Percentiles rank a stretch among this genome's conserved stretches.
Conservation (phyloP, 2,329 filamentous ascomycete species). For the Aureobasidium lini region DNA sequence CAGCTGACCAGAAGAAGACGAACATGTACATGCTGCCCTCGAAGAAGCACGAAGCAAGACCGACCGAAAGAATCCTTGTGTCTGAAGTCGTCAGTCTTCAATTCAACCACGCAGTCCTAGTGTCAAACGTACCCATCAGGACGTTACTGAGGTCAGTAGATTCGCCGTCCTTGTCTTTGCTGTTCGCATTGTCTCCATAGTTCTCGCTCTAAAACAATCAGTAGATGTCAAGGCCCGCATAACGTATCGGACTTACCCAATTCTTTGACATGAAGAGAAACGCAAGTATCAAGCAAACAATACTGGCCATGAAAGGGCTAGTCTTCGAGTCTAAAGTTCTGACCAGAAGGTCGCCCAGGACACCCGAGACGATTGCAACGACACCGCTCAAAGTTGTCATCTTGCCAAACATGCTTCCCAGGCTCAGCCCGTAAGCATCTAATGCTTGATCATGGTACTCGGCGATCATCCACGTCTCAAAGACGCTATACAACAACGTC, state of each 20-base stretch:
- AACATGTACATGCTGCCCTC: slow-evolving; percentile 57
- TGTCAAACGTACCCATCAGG: neutral
- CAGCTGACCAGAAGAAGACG: slow-evolving; percentile 55
- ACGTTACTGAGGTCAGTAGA: neutral
- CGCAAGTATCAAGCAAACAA: slow-evolving; percentile 38
- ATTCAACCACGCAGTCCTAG: neutral
- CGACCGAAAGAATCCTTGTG: slow-evolving; percentile 44
- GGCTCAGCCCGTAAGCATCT: slow-evolving; percentile 34
- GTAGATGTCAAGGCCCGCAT: neutral
- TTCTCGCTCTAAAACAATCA: slow-evolving; percentile 40
- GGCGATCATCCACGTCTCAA: slow-evolving; percentile 56
- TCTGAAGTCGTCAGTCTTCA: slow-evolving; percentile 23
- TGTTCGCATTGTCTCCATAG: slow-evolving; percentile 32
- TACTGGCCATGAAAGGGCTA: slow-evolving; percentile 44
- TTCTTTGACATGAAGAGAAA: slow-evolving; percentile 40
- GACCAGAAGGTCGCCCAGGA: slow-evolving; percentile 48
- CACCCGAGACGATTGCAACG: slow-evolving; percentile 48
- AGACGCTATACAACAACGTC: slow-evolving; percentile 51
- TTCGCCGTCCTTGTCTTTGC: slow-evolving; percentile 6
- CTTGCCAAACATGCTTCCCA: slow-evolving; percentile 47
- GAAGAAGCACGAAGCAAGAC: slow-evolving; percentile 49
- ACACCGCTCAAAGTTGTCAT: slow-evolving; percentile 49
- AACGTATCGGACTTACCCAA: slow-evolving; percentile 37
- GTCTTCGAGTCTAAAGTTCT: slow-evolving; percentile 40
- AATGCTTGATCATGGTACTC: slow-evolving; percentile 46